Conservation (phyloP, 257 asterid species). For the Solanum pinnatisectum region DNA sequence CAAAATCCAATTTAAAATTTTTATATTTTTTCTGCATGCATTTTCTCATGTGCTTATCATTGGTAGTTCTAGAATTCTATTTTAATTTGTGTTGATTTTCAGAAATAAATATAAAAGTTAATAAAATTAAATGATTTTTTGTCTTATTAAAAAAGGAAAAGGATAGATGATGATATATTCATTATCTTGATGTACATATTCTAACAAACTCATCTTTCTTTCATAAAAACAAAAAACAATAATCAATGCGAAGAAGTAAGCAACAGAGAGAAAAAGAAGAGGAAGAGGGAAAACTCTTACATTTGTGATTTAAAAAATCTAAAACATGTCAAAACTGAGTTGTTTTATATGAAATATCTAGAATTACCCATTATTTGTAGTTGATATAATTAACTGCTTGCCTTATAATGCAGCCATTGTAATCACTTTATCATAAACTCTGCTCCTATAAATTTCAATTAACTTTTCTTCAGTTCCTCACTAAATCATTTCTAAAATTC, state of each 20-base stretch:
- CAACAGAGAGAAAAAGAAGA: not conserved
- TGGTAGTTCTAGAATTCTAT: not conserved
- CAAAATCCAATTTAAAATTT: too few species aligned
- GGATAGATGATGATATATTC: too few species aligned
- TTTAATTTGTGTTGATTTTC: not conserved
- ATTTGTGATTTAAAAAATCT: not conserved
- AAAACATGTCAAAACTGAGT: not conserved
- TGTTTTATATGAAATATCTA: not conserved
- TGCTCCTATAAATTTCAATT: too few species aligned
- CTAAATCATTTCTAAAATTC: too few species aligned
- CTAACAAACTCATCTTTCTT: not conserved
- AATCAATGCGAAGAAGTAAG: not conserved
- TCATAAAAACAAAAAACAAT: not conserved
- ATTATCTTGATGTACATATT: too few species aligned
- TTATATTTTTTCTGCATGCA: not conserved
- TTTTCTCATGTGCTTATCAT: too few species aligned
- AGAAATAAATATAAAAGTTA: not conserved
- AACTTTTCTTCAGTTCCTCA: too few species aligned
- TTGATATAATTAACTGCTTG: not conserved
- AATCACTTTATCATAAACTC: too few species aligned
- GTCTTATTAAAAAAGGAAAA: too few species aligned
- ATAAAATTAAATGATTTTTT: too few species aligned
- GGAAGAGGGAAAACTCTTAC: not conserved
- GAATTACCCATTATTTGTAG: not conserved
- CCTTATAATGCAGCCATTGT: too few species aligned